phyloP scores from a whole-genome alignment of 441 rosid species.

The Iberis amara region DNA sequence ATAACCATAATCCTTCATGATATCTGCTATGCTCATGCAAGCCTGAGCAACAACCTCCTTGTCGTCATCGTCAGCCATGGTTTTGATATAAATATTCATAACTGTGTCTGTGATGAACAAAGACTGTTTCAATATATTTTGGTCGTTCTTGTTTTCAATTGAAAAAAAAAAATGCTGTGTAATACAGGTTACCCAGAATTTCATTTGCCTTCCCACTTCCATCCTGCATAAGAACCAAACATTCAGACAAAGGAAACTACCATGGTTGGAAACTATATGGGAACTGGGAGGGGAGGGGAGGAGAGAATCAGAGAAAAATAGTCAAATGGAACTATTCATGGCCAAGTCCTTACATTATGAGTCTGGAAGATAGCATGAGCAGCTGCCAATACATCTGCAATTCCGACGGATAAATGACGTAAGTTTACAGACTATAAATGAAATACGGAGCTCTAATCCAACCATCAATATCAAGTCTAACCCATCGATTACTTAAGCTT shows the following conservation, averaged over 20 bases:
- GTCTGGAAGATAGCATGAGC: slow-evolving; percentile 72
- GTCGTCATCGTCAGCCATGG: slow-evolving; percentile 90
- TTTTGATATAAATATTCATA: slow-evolving; percentile 70
- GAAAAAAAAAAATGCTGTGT: neutral
- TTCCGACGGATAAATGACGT: slow-evolving; percentile 15
- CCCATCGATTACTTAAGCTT: slow-evolving; percentile 4
- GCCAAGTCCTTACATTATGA: slow-evolving; percentile 56
- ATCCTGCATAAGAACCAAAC: slow-evolving; percentile 48
- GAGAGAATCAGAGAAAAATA: slow-evolving; percentile 3
- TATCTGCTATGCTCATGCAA: slow-evolving; percentile 82
- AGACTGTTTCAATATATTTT: slow-evolving; percentile 22
- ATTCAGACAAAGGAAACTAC: slow-evolving; percentile 11
- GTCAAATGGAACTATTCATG: slow-evolving; percentile 22
- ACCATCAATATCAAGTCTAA: slow-evolving; percentile 2
- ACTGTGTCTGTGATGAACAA: slow-evolving; percentile 52
- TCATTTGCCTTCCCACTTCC: slow-evolving; percentile 64
- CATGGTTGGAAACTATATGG: neutral
- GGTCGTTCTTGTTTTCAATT: slow-evolving; percentile 16
- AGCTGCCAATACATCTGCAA: slow-evolving; percentile 82
- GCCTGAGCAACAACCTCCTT: slow-evolving; percentile 98
- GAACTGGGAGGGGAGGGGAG: neutral
- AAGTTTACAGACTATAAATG: slow-evolving; percentile 14
- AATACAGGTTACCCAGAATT: slow-evolving; percentile 55
- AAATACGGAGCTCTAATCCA: slow-evolving; percentile 2
- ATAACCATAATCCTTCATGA: slow-evolving; percentile 79